phyloP scores from a whole-genome alignment of 192 early-diverging fungal genomes.

The Anaeromyces robustus region DNA sequence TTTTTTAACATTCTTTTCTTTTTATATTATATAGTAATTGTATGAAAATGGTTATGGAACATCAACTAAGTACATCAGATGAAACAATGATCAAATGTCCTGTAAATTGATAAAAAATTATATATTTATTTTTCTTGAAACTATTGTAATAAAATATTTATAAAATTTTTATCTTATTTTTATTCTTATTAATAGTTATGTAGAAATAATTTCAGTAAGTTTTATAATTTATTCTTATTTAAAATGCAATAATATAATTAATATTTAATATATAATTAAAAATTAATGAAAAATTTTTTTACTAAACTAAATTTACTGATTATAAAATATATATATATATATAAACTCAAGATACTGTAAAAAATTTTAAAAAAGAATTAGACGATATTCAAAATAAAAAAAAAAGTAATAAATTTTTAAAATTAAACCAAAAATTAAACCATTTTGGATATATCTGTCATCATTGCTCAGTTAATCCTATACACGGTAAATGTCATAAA shows the following conservation, averaged over 20 bases:
- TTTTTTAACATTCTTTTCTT: background rate
- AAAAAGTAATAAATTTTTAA: background rate
- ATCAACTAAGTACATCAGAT: background rate
- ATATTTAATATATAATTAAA: too few species aligned
- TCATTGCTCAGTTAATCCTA: background rate
- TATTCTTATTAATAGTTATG: background rate
- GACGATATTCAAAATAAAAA: background rate
- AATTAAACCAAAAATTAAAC: background rate
- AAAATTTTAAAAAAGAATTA: background rate
- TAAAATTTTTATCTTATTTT: too few species aligned
- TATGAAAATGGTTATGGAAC: background rate
- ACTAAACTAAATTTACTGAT: too few species aligned
- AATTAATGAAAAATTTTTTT: too few species aligned
- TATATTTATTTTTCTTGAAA: background rate
- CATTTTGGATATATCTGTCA: background rate
- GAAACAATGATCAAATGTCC: background rate
- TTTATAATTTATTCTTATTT: too few species aligned
- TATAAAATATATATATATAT: too few species aligned
- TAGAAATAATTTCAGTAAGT: background rate
- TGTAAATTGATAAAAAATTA: background rate
- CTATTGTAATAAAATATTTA: too few species aligned
- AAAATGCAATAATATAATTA: too few species aligned
- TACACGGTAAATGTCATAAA: background rate
- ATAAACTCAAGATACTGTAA: background rate
- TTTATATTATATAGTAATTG: background rate